A percentile compares a stretch with the other conserved stretches of the same genome.
These are phyloP conservation scores for Tubosaeta sp. DNA, from an alignment of 768 basidiomycete species.

Conservation along the genomic window DNA sequence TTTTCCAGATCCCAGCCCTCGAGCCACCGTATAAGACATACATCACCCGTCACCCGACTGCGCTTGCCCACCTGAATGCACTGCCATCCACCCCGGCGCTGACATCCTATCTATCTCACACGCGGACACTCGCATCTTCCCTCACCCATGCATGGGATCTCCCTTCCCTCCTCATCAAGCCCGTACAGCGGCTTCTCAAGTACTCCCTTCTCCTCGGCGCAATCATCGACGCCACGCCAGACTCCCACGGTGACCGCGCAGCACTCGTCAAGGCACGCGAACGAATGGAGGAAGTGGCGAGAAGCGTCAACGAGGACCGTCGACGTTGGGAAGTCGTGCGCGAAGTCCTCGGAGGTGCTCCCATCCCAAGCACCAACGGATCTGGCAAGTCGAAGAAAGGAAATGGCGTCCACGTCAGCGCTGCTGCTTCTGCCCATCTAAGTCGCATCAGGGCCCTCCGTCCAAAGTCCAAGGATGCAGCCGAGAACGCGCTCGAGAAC, in stretches of 20 bases:
- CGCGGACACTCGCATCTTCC: conserved; percentile 59
- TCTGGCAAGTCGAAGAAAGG: conserved; percentile 38
- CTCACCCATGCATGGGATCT: conserved; percentile 91
- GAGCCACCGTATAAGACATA: conserved; percentile 74
- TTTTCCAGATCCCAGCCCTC: conserved; percentile 57
- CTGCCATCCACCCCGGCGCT: conserved; percentile 46
- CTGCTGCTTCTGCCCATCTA: conserved; percentile 54
- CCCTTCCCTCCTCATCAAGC: conserved; percentile 91
- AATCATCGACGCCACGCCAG: conserved; percentile 71
- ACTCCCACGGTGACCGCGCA: conserved; percentile 58
- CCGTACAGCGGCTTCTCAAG: conserved; percentile 93
- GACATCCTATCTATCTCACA: conserved; percentile 58
- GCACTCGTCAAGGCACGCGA: conserved; percentile 26
- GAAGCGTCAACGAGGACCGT: conserved; percentile 74
- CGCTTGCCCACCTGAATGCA: conserved; percentile 60
- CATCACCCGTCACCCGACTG: conserved; percentile 74
- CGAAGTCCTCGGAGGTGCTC: conserved; percentile 53
- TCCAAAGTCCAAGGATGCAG: conserved; percentile 30
- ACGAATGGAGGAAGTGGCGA: conserved; percentile 68
- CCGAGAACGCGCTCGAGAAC: conserved; percentile 29
- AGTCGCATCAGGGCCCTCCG: conserved; percentile 56
- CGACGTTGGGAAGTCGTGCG: conserved; percentile 75
- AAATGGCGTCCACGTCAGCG: conserved; percentile 42
- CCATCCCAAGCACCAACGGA: conserved; percentile 34
- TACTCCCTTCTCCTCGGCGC: conserved; percentile 83